Evolutionary conservation across 164 flowering plant species (phyloP), one percentile per base, ranked within the genome.

Genomic region (Magnolia sinica): DNA sequence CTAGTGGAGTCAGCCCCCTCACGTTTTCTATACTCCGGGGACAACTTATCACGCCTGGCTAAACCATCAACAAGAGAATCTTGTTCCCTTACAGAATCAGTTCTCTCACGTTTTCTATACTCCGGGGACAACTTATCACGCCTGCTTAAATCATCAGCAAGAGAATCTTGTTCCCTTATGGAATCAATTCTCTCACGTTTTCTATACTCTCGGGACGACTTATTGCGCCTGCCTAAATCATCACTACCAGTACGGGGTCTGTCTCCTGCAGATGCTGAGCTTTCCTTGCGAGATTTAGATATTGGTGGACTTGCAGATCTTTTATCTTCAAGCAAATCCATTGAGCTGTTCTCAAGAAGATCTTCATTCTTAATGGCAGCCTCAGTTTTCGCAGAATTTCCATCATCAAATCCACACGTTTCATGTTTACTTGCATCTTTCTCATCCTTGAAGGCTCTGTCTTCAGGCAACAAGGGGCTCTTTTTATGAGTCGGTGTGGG

Each of bases 1-100:
- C 49, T 74, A 71, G 27, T 74, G 24, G 77, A 50, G 50, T 29
- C 50, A 10, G 55, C 69, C 27, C 70, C 74, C 64, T 78, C 77
- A 64, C 73, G 58, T 50, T 75, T 78, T 70, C 55, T 78, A 49
- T 22, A 58, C 23, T 78, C 80, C 8, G 74, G 69, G 50, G 74
- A 2, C 2, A 50, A 71, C 45, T 78, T 78, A 13, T 74, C 80
- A 70, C 52, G 27, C 55, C n/a, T 78, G 31, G 64, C 24, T 31
- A 24, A 27, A 27, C 70, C 77, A 50, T 74, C 76, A 37, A 11
- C 19, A 1, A 13, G 16, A 55, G 16, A 2, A 55, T 55, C 18
- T 55, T 16, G 13, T 55, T 55, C 61, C 61, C 13, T 55, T 55
- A 16, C 11, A 55, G 61, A 55, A 16, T 55, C 13, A 55, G 13